Base-by-base conservation (phyloP, 345 rosid genomes). In the Gossypium arboreum region DNA sequence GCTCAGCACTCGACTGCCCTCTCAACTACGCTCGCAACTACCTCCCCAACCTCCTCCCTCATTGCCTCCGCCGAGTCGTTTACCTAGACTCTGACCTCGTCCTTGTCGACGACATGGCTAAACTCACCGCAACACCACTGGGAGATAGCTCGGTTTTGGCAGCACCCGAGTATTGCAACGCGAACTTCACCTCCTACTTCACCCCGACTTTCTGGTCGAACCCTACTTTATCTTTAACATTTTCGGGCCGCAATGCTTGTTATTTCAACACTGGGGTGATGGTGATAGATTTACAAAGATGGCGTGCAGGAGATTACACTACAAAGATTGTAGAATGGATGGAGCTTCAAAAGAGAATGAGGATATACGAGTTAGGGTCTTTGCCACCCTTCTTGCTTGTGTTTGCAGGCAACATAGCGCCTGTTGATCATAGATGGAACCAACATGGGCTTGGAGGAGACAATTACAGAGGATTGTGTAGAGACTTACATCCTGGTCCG, bases 51-150 rank as follows among this genome's bases (percentile, higher is more conserved):
- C 81, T 88, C 50, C 88, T 91, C 45, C 91, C 91, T 18, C 50
- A 78, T 13, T 88, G 94, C 77, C 82, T 91, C 58, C 79, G 84
- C 58, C 88, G 90, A 67, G 85, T 84, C 18, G 91, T 91, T 2
- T 91, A 91, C 88, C 85, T 91, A 0, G 97, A 91, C 86, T 91
- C 97, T 15, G 97, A 91, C 81, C 82, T 91, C 22, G 81, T 91
- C 79, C 89, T 91, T 57, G 90, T 91, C 16, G 62, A 58, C 2
- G 62, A 58, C 34, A 22, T 58, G 0, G 34, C 39, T 24, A 58
- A 58, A 11, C 91, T 91, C 22, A 84, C 86, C 22, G 84, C 83
- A 0, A 87, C 92, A 8, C 82, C 84, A 1, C 86, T 91, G 0
- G 86, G 86, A 0, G 48, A 59, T 68, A 54, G 77, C 15, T 68